Base-by-base conservation (phyloP, 306 rosid genomes). In the Morella rubra region DNA sequence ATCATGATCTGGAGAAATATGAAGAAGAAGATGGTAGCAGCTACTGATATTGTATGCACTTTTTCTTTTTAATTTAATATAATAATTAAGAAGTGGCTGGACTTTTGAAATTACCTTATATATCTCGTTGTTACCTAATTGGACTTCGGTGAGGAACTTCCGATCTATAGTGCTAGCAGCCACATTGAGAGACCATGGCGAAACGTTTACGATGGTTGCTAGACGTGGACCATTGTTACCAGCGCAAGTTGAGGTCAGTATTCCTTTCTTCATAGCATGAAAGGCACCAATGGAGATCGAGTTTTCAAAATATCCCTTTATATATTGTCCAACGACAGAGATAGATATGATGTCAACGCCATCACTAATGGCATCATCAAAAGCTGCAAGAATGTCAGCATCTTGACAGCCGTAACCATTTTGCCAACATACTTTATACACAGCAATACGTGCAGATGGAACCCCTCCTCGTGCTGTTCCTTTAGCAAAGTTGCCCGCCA, bases 401-500 rank as follows among this genome's bases (percentile, higher is more conserved):
- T 58, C 81, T 10, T 0, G 0, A 64, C 91, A 86, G 0, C 81
- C 84, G 0, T 13, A 15, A 3, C 14, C 14, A 45, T 74, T 73
- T 3, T 0, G 0, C 96, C 89, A 90, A 53, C 92, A 88, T 5
- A 56, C 85, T 83, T 90, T 90, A 73, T 86, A 89, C 53, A 75
- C 73, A 8, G 90, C 93, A 20, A 89, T 65, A 18, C 90, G 89
- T 5, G 93, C 93, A 0, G 83, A 58, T 46, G 85, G 81, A 11
- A 76, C 86, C 1, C 86, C 90, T 11, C 91, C 93, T 44, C 93
- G 75, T 10, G 89, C 75, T 2, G 89, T 89, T 55, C 91, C 93
- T 0, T 44, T 13, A 27, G 68, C 84, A 14, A 27, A 27, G 32
- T 83, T 77, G 11, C 88, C 91, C 42, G 40, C 55, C 44, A 85